Percentiles rank a stretch among this genome's conserved stretches.
Evolutionary conservation across 202 grass and related monocot species (phyloP).

Genomic region (Saccharum hybrid): DNA sequence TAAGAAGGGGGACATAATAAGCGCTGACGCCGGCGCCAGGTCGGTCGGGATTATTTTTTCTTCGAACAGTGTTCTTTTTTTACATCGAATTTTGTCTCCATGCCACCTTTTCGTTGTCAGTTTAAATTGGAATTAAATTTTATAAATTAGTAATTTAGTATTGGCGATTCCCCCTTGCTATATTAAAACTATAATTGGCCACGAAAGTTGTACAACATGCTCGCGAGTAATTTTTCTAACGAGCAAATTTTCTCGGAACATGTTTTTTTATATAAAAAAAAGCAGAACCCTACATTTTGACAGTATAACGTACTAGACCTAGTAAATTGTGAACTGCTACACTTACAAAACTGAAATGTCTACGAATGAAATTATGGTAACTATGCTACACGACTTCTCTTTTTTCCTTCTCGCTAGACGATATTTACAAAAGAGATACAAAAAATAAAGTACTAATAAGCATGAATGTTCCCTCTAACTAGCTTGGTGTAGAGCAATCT

Average conservation of each 20-base stretch:
- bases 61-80: too few relatives aligned
- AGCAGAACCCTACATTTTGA: constrained; percentile 14
- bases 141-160: too few relatives aligned
- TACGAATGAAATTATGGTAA: constrained; percentile 40
- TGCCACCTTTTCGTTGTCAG: neutral
- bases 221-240: neutral
- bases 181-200: too few relatives aligned
- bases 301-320: constrained; percentile 28
- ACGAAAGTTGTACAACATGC: neutral
- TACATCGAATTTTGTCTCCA: too few relatives aligned
- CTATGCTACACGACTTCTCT: constrained; percentile 40
- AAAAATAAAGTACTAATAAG: constrained; percentile 22
- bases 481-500: constrained; percentile 61
- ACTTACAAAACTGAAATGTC: constrained; percentile 52
- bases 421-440: constrained; percentile 44
- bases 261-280: neutral
- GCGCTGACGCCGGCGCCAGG: too few relatives aligned
- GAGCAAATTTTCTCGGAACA: neutral
- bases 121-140: too few relatives aligned
- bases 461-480: constrained; percentile 38
- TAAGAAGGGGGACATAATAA: too few relatives aligned
- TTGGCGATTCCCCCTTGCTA: too few relatives aligned
- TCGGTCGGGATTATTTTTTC: too few relatives aligned
- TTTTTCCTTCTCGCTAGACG: constrained; percentile 4
- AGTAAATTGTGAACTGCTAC: constrained; percentile 44